Evolutionary conservation across 129 eudicot genomes (phyloP).

Genomic region (Silybum marianum): DNA sequence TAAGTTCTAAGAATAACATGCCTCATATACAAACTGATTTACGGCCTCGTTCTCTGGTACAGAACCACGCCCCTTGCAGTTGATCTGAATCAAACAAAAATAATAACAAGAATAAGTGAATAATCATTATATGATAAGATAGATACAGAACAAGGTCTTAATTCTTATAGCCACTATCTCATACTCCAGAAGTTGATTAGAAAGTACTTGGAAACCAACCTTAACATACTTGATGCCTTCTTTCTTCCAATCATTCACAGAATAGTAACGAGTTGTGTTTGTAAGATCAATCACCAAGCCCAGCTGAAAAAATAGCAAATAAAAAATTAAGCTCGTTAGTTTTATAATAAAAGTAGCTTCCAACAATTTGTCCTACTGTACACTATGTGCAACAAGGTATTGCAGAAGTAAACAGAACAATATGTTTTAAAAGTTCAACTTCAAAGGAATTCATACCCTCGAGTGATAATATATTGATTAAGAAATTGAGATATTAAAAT

Average conservation of each 20-base stretch:
- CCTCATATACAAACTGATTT: constrained; percentile 88
- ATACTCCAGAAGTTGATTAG: constrained; percentile 20
- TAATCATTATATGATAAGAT: constrained; percentile 5
- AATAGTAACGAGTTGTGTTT: constrained; percentile 90
- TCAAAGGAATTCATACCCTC: background rate
- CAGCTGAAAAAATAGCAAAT: constrained; percentile 56
- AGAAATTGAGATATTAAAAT: constrained; percentile 1
- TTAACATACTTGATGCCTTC: constrained; percentile 95
- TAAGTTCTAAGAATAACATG: constrained; percentile 26
- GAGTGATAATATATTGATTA: background rate
- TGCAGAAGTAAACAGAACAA: background rate
- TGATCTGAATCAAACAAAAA: constrained; percentile 49
- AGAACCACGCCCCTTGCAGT: constrained; percentile 98
- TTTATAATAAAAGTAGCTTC: constrained; percentile 5
- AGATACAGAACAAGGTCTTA: constrained; percentile 12
- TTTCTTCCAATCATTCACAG: constrained; percentile 69
- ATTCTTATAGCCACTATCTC: constrained; percentile 14
- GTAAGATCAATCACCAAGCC: constrained; percentile 97
- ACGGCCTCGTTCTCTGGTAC: constrained; percentile 98
- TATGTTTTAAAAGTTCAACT: background rate
- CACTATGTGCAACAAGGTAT: background rate
- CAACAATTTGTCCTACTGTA: background rate
- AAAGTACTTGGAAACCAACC: constrained; percentile 47
- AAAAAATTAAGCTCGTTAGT: background rate
- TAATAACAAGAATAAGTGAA: background rate